Conservation (phyloP, 768 basidiomycete species). For the Mrakia hoshinonis region DNA sequence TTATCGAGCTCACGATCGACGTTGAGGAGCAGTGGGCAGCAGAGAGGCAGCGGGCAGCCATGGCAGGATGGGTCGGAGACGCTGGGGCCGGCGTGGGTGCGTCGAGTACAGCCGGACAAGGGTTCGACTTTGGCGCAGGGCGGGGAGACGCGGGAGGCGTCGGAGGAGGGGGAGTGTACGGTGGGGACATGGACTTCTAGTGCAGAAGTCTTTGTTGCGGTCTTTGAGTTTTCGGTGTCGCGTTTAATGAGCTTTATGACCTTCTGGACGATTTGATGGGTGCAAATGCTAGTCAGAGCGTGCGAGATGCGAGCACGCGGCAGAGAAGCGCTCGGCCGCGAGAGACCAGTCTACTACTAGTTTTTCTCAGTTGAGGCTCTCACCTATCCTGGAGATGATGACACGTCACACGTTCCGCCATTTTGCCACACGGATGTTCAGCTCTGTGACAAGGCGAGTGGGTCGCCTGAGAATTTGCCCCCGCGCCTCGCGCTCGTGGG, state of each 20-base stretch:
- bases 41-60: background rate
- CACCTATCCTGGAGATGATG: too few species aligned
- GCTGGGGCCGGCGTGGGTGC: background rate
- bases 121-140: background rate
- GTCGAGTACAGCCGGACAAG: background rate
- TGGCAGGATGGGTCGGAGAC: background rate
- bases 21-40: slow-evolving; percentile 1
- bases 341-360: too few species aligned
- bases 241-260: slow-evolving; percentile 14
- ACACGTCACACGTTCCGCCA: too few species aligned
- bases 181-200: slow-evolving; percentile 24
- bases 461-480: too few species aligned
- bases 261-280: background rate
- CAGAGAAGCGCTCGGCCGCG: too few species aligned
- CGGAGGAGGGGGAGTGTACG: background rate
- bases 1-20: slow-evolving; percentile 36
- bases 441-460: too few species aligned
- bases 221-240: background rate
- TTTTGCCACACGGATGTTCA: too few species aligned
- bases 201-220: background rate
- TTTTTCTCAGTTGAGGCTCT: too few species aligned
- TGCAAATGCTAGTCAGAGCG: too few species aligned
- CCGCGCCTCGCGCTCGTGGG: too few species aligned
- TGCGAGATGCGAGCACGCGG: too few species aligned
- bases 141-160: background rate